Evolutionary conservation across 331 rosid genomes (phyloP).

Genomic region (Acacia pycnantha): DNA sequence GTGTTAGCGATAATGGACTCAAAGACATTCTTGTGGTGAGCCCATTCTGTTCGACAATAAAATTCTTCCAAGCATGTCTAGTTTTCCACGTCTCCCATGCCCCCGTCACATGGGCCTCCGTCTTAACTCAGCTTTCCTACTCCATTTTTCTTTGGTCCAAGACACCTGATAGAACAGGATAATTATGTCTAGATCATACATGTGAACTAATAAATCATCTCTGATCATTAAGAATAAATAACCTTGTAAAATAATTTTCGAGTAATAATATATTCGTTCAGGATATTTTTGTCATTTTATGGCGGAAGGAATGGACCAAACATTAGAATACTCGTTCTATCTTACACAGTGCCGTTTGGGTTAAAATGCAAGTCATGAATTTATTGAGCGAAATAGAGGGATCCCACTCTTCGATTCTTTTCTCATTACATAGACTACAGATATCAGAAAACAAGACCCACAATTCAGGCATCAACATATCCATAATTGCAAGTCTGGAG

Average conservation of each 20-base stretch:
- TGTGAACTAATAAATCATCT: neutral
- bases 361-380: neutral
- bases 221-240: too few species aligned
- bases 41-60: neutral
- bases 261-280: too few species aligned
- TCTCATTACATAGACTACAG: neutral
- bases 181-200: too few species aligned
- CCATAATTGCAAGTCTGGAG: neutral
- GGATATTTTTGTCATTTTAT: too few species aligned
- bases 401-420: neutral
- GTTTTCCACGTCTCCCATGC: neutral
- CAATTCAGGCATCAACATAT: neutral
- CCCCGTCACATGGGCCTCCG: neutral
- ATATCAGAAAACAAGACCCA: neutral
- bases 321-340: neutral
- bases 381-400: neutral
- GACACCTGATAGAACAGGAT: too few species aligned
- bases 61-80: neutral
- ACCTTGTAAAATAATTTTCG: neutral
- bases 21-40: neutral
- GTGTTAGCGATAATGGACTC: too few species aligned
- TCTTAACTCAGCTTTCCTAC: too few species aligned
- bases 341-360: neutral
- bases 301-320: neutral
- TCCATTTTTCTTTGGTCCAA: too few species aligned